A percentile compares a stretch with the other conserved stretches of the same genome.
phyloP scores from a whole-genome alignment of 345 rosid genomes.

The Salix udensis region DNA sequence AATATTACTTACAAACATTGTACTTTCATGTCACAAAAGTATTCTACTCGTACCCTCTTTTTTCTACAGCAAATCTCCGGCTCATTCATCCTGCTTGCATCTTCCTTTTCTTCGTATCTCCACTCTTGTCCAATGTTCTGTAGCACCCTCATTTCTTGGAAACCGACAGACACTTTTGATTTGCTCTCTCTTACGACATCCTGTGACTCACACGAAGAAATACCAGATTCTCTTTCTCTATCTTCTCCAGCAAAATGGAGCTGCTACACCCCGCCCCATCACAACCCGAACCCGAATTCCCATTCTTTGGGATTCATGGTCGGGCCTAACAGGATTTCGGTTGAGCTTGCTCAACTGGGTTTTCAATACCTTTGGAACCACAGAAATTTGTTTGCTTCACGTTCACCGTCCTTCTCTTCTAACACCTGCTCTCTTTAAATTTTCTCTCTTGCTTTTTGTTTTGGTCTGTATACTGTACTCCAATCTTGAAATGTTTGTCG shows the following conservation, averaged over 20 bases:
- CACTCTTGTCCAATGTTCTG: background rate
- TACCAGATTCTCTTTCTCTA: background rate
- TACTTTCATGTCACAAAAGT: too few species aligned
- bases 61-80: too few species aligned
- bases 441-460: slow-evolving; percentile 10
- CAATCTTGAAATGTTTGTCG: background rate
- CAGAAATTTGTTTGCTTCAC: slow-evolving; percentile 49
- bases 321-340: slow-evolving; percentile 10
- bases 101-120: background rate
- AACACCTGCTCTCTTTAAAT: slow-evolving; percentile 58
- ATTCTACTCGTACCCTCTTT: too few species aligned
- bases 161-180: background rate
- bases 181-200: background rate
- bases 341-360: slow-evolving; percentile 51
- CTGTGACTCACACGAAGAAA: background rate
- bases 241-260: slow-evolving; percentile 25
- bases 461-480: background rate
- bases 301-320: slow-evolving; percentile 12
- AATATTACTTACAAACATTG: too few species aligned
- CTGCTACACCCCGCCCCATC: slow-evolving; percentile 27
- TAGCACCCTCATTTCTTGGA: background rate
- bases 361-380: slow-evolving; percentile 30
- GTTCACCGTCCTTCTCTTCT: slow-evolving; percentile 58
- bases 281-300: slow-evolving; percentile 10
- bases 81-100: background rate